Evolutionary conservation across 2,329 filamentous ascomycete species (phyloP).

Genomic region (Colletotrichum truncatum): DNA sequence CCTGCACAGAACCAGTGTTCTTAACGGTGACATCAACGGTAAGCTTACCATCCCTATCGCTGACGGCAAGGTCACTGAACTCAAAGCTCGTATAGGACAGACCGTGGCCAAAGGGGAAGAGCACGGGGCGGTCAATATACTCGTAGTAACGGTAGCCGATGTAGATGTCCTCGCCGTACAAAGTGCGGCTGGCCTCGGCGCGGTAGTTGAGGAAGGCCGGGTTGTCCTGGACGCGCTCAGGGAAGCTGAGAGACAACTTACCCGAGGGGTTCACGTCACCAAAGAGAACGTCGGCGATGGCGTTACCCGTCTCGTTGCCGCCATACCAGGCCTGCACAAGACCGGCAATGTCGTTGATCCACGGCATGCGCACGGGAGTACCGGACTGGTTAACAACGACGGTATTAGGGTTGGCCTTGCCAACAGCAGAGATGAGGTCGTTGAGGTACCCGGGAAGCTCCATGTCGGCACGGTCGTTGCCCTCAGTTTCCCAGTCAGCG

Average conservation of each 20-base stretch:
- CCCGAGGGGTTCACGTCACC: conserved; percentile 75
- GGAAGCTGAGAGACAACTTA: conserved; percentile 79
- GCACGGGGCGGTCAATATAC: conserved; percentile 61
- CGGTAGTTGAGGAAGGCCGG: conserved; percentile 76
- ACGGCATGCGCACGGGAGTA: conserved; percentile 74
- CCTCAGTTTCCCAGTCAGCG: conserved; percentile 78
- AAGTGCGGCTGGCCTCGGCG: conserved; percentile 69
- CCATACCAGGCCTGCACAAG: conserved; percentile 81
- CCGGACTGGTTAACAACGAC: conserved; percentile 77
- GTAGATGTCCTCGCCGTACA: conserved; percentile 79
- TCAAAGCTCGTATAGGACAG: conserved; percentile 75
- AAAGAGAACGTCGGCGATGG: conserved; percentile 75
- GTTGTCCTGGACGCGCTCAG: conserved; percentile 69
- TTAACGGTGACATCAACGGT: conserved; percentile 58
- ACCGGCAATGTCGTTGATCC: conserved; percentile 61
- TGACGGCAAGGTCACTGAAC: conserved; percentile 54
- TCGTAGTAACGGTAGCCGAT: conserved; percentile 80
- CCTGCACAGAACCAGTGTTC: conserved; percentile 60
- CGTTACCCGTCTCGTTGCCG: conserved; percentile 79
- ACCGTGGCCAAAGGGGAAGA: conserved; percentile 78
- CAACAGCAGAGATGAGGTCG: conserved; percentile 71
- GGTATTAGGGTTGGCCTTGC: conserved; percentile 70
- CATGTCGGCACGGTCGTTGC: conserved; percentile 77
- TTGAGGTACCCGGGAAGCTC: conserved; percentile 76
- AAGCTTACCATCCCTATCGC: conserved; percentile 48